Evolutionary conservation across 495 filamentous ascomycete genomes (phyloP).

Genomic region (Chaetomium fimeti): DNA sequence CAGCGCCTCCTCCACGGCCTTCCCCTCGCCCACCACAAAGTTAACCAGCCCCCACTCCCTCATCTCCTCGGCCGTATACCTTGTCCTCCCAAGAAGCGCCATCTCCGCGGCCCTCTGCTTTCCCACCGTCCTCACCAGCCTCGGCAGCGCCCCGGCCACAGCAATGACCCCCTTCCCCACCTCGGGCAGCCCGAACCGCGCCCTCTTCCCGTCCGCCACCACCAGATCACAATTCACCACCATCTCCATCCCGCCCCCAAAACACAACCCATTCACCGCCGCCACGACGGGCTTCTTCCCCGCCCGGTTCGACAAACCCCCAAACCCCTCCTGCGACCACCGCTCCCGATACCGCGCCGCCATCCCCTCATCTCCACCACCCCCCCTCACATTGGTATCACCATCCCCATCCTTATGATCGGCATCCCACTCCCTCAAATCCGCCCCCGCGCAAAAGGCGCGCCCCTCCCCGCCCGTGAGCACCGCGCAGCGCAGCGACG

Average conservation of each 20-base stretch:
- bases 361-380: conserved; percentile 7
- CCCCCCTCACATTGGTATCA: conserved; percentile 29
- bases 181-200: conserved; percentile 70
- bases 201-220: conserved; percentile 53
- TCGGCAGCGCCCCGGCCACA: conserved; percentile 69
- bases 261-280: conserved; percentile 72
- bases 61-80: conserved; percentile 60
- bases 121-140: conserved; percentile 67
- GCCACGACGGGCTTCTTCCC: conserved; percentile 73
- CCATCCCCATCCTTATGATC: conserved; percentile 41
- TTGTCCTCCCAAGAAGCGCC: conserved; percentile 63
- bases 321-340: conserved; percentile 42
- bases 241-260: conserved; percentile 79
- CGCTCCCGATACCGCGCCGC: conserved; percentile 3
- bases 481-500: conserved; percentile 53
- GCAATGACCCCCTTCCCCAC: conserved; percentile 69
- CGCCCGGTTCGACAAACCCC: conserved; percentile 47
- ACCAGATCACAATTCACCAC: conserved; percentile 72
- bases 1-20: conserved; percentile 54
- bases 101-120: conserved; percentile 71
- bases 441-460: conserved; percentile 60
- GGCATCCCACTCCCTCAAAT: conserved; percentile 52
- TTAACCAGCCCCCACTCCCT: conserved; percentile 73
- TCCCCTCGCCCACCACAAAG: conserved; percentile 56
- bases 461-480: conserved; percentile 52